Base-by-base conservation (phyloP, 371 early-diverging fungal genomes). In the Rhizomucor miehei region DNA sequence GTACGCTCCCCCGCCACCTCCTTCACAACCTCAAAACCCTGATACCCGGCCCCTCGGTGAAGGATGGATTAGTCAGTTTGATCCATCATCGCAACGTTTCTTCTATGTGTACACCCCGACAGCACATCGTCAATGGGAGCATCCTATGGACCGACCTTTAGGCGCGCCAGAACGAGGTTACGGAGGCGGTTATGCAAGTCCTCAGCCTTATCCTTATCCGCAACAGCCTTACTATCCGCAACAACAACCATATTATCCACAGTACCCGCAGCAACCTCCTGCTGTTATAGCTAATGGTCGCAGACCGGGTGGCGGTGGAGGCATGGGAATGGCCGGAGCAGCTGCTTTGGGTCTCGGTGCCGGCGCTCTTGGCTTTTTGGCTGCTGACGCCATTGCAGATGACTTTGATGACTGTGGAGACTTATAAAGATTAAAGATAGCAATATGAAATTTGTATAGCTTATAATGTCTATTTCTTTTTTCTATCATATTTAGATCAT, bases 31-130 rank as follows among this genome's bases (percentile, higher is more conserved):
- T 11, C 48, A 49, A 19, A 77, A 77, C 19, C 72, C 74, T 14
- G 77, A 77, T 35, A 43, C 51, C 29, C 48, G 77, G 24, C 48
- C 46, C 9, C 56, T 77, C 29, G 69, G 67, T 17, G 49, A 55
- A 24, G 77, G 74, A 17, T 77, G 77, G 77, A 73, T 77, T 38
- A 66, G 69, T 1, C 77, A 77, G 51, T 63, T 63, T 11, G 77
- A 77, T 45, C 66, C 73, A 14, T 62, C 51, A 14, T 67, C 72
- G 4, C 36, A 50, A 2, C 61, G 59, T 16, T 77, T 67, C 68
- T 77, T 77, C 45, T 77, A 77, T 38, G 74, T 77, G 2, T 73
- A 77, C 48, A 73, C 73, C 20, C 74, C 77, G 6, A 71, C 63
- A 11, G 71, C 69, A 21, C 61, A 60, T 47, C 63, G 72, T 47